These are phyloP conservation scores for Daucus carota DNA, from an alignment of 129 eudicot species.

Conservation along the genomic window DH1_v3.0 NC_030388.2:10153501-10154000, in stretches of 20 bases:
- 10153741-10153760: constrained; percentile 44
- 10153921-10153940: not conserved
- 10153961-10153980: not conserved
- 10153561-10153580: not conserved
- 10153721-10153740: constrained; percentile 94
- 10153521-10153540: not conserved
- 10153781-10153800: not conserved
- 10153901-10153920: not conserved
- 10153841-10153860: not conserved
- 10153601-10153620: not conserved
- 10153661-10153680: constrained; percentile 82
- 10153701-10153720: constrained; percentile 89
- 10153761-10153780: not conserved
- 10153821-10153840: not conserved
- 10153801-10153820: not conserved
- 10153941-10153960: not conserved
- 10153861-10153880: not conserved
- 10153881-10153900: not conserved
- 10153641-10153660: constrained; percentile 34
- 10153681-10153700: constrained; percentile 89
- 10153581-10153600: not conserved
- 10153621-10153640: not conserved
- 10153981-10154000: not conserved
- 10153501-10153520: not conserved
- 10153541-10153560: not conserved